Evolutionary conservation across 2,329 filamentous ascomycete genomes (phyloP).

Genomic region (Sarocladium kiliense): DNA sequence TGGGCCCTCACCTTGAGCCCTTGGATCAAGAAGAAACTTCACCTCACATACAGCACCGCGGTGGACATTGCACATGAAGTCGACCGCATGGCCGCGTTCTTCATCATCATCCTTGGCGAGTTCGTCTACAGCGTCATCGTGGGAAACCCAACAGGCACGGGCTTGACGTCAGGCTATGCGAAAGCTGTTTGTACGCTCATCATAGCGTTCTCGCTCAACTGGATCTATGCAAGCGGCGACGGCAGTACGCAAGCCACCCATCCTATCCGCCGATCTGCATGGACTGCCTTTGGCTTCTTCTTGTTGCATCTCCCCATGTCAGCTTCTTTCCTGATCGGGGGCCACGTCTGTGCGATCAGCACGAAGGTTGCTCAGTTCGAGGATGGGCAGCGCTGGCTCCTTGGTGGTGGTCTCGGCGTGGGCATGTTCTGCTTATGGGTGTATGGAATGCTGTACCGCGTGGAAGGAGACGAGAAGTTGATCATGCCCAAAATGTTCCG

Average conservation of each 20-base stretch:
- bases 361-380: slow-evolving; percentile 33
- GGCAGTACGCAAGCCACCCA: slow-evolving; percentile 37
- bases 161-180: slow-evolving; percentile 35
- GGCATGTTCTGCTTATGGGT: slow-evolving; percentile 39
- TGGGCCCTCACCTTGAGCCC: slow-evolving; percentile 41
- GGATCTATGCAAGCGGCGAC: slow-evolving; percentile 44
- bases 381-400: slow-evolving; percentile 39
- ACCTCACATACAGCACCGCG: slow-evolving; percentile 39
- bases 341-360: slow-evolving; percentile 38
- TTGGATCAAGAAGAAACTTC: slow-evolving; percentile 35
- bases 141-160: slow-evolving; percentile 38
- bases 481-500: slow-evolving; percentile 27
- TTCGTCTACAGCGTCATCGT: slow-evolving; percentile 44
- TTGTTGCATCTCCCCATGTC: slow-evolving; percentile 39
- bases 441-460: slow-evolving; percentile 31
- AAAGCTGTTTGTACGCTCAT: slow-evolving; percentile 43
- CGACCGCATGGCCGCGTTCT: slow-evolving; percentile 45
- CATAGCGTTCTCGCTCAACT: slow-evolving; percentile 45
- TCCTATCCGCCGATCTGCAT: slow-evolving; percentile 37
- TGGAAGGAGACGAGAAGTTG: slow-evolving; percentile 19
- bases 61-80: slow-evolving; percentile 45
- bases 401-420: slow-evolving; percentile 39
- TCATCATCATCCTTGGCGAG: slow-evolving; percentile 47
- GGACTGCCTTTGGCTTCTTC: slow-evolving; percentile 39
- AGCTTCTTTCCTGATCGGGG: slow-evolving; percentile 40